phyloP scores from a whole-genome alignment of 352 stramenopile genomes.

The Phytophthora litchii region DNA sequence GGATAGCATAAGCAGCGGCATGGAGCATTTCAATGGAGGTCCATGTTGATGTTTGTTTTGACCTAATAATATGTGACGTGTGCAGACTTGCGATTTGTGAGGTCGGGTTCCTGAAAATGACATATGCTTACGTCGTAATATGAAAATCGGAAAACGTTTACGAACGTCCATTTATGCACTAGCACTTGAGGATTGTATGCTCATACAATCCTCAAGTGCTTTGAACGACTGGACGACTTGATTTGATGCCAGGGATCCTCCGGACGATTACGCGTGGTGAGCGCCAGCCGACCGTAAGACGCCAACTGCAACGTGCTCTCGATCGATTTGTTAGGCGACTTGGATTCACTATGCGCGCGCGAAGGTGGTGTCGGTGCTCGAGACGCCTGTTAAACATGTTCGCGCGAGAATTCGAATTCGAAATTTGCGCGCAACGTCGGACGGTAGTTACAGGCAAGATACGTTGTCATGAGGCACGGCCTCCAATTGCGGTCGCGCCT shows the following conservation, averaged over 20 bases:
- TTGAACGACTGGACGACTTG: conserved; percentile 13
- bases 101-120: not conserved
- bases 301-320: conserved; percentile 30
- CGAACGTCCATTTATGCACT: not conserved
- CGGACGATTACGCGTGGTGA: conserved; percentile 27
- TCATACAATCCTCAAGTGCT: not conserved
- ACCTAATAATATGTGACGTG: not conserved
- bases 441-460: too few species aligned
- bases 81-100: not conserved
- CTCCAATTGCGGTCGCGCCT: not conserved
- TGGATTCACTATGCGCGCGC: conserved; percentile 21
- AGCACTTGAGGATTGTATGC: too few species aligned
- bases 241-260: conserved; percentile 17
- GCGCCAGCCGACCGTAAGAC: conserved; percentile 11
- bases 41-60: too few species aligned
- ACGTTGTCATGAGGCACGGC: too few species aligned
- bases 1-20: too few species aligned
- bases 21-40: too few species aligned
- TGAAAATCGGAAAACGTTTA: conserved; percentile 6
- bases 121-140: not conserved
- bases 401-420: conserved; percentile 14
- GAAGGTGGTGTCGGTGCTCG: not conserved
- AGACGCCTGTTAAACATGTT: not conserved
- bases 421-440: not conserved
- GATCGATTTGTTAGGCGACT: conserved; percentile 29